These are phyloP conservation scores for Chamaecyparis obtusa DNA, from an alignment of 75 land plant genomes.

Conservation along the genomic window DNA sequence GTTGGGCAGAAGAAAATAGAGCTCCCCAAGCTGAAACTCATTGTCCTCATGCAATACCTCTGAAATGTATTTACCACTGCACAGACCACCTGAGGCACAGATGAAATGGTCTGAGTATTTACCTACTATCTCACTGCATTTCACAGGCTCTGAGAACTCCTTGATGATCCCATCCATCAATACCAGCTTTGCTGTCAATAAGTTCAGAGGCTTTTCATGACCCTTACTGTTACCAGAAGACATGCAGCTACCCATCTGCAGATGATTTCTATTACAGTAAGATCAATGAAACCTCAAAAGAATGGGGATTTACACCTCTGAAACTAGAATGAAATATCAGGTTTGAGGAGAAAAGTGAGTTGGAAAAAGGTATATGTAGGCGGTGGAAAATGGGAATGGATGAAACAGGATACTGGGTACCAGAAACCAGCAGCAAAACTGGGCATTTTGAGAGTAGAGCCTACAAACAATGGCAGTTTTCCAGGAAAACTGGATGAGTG, in stretches of 20 bases:
- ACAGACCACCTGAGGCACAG: neutral
- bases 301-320: neutral
- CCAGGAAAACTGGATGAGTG: too few species aligned
- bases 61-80: too few species aligned
- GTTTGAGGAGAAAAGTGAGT: too few species aligned
- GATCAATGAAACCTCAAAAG: neutral
- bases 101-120: neutral
- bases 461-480: too few species aligned
- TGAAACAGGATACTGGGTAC: too few species aligned
- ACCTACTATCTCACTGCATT: neutral
- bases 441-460: too few species aligned
- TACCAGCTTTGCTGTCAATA: neutral
- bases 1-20: too few species aligned
- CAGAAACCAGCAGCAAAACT: too few species aligned
- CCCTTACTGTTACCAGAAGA: neutral
- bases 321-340: neutral
- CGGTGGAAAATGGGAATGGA: neutral
- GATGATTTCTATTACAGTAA: too few species aligned
- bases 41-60: too few species aligned
- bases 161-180: conserved; percentile 5
- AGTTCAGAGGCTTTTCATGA: neutral
- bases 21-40: too few species aligned
- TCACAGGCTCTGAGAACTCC: neutral
- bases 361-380: neutral
- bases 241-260: neutral